A percentile compares a stretch with the other conserved stretches of the same genome.
Conservation (phyloP, 2,329 filamentous ascomycete species). For the Pseudopyrenochaeta lycopersici region DNA sequence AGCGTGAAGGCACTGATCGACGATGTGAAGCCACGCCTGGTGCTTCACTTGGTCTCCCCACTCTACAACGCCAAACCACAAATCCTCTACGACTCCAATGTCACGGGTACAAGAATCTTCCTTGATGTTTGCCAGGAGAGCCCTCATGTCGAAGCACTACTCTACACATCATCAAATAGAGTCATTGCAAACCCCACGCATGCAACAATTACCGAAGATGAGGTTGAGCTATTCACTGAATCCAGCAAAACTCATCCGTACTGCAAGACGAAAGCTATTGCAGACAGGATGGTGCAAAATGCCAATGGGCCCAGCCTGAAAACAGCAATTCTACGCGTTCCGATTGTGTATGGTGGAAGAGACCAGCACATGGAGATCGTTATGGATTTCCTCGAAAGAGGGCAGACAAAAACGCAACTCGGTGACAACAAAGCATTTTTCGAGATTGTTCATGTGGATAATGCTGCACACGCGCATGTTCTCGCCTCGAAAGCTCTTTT, state of each 20-base stretch:
- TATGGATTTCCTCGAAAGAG: not conserved
- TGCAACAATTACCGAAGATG: not conserved
- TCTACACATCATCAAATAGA: not conserved
- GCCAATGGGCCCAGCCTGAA: slow-evolving; percentile 9
- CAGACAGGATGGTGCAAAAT: slow-evolving; percentile 13
- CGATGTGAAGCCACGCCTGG: not conserved
- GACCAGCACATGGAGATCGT: slow-evolving; percentile 4
- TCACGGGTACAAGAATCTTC: not conserved
- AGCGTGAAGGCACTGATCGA: not conserved
- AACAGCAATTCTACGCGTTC: slow-evolving; percentile 1
- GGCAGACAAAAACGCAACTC: slow-evolving; percentile 11
- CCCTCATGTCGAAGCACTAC: not conserved
- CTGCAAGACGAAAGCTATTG: slow-evolving; percentile 14
- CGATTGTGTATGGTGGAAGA: slow-evolving; percentile 6
- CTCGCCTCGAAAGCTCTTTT: slow-evolving; percentile 13
- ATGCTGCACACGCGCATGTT: slow-evolving; percentile 15
- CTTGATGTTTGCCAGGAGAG: not conserved
- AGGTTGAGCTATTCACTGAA: not conserved
- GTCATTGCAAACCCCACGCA: not conserved
- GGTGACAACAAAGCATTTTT: slow-evolving; percentile 11
- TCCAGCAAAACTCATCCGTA: not conserved
- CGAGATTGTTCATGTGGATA: slow-evolving; percentile 16
- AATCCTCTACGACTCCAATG: not conserved
- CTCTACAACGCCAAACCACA: not conserved
- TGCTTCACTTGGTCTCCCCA: not conserved